Conservation (phyloP, 2,329 filamentous ascomycete genomes). For the Aurifilum marmelostoma region DNA sequence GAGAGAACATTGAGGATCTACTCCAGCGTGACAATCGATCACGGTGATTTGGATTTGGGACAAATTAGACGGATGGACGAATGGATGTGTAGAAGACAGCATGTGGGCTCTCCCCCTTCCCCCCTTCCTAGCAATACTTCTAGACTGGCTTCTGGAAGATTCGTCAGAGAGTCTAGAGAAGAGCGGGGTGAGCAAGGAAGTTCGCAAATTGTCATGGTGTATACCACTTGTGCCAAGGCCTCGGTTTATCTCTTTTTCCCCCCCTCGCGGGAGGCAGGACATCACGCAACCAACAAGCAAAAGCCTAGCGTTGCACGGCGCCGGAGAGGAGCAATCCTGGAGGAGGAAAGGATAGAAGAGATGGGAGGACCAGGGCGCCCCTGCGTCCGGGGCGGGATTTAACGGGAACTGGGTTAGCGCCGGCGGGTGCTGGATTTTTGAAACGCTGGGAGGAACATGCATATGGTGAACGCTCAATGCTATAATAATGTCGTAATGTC, state of each 20-base stretch:
- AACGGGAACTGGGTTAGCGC: background rate
- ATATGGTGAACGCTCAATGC: constrained; percentile 13
- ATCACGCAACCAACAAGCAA: background rate
- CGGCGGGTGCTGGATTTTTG: constrained; percentile 11
- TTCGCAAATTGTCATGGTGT: background rate
- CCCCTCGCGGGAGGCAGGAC: background rate
- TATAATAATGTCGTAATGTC: constrained; percentile 12
- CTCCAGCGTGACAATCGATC: background rate
- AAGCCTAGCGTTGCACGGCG: background rate
- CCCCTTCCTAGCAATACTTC: background rate
- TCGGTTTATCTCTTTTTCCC: too few species aligned
- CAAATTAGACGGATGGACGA: background rate
- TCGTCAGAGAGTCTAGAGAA: background rate
- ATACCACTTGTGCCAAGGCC: too few species aligned
- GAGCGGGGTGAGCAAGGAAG: background rate
- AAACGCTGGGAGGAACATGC: constrained; percentile 10
- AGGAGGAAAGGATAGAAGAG: background rate
- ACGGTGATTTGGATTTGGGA: background rate
- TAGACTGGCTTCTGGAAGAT: constrained; percentile 11
- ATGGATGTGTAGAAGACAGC: background rate
- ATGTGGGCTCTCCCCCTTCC: background rate
- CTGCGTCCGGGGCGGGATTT: constrained; percentile 4
- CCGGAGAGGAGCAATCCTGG: background rate
- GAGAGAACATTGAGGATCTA: background rate
- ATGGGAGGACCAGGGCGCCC: background rate